Evolutionary conservation across 805 yeast genomes (phyloP).

Genomic region (Saturnispora ahearnii): DNA sequence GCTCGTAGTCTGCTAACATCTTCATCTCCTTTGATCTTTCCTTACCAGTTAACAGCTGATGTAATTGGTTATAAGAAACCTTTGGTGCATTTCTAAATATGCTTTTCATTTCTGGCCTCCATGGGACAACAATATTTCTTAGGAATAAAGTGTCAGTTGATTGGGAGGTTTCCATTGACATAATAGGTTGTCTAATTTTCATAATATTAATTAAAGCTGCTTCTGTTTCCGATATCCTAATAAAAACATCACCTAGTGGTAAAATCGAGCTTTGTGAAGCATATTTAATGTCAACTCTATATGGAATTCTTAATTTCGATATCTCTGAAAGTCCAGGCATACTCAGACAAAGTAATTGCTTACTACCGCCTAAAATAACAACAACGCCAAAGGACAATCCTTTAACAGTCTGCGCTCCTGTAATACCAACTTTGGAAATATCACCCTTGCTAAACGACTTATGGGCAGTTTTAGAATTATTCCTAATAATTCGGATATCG

Average conservation of each 20-base stretch:
- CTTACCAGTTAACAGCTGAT: conserved; percentile 62
- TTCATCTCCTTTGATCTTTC: conserved; percentile 44
- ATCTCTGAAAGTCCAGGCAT: conserved; percentile 60
- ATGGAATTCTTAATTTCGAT: conserved; percentile 37
- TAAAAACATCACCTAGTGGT: conserved; percentile 41
- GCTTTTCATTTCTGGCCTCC: conserved; percentile 71
- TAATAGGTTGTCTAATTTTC: conserved; percentile 32
- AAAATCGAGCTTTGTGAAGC: conserved; percentile 36
- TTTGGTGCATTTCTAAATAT: conserved; percentile 76
- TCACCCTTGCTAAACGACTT: conserved; percentile 48
- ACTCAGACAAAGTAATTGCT: conserved; percentile 29
- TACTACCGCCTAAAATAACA: conserved; percentile 22
- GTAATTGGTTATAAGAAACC: conserved; percentile 55
- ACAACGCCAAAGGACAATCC: conserved; percentile 24
- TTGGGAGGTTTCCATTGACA: conserved; percentile 20
- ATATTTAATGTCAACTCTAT: conserved; percentile 31
- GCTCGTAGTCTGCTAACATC: conserved; percentile 37
- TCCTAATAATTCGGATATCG: conserved; percentile 55
- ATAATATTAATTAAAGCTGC: conserved; percentile 43
- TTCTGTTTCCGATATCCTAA: conserved; percentile 48
- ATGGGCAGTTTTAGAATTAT: conserved; percentile 57
- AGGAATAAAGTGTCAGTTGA: conserved; percentile 57
- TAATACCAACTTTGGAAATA: conserved; percentile 41
- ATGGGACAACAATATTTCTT: conserved; percentile 57
- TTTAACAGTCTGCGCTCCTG: conserved; percentile 26